Conservation (phyloP, 352 stramenopile genomes). For the Pythium coloratum region DNA sequence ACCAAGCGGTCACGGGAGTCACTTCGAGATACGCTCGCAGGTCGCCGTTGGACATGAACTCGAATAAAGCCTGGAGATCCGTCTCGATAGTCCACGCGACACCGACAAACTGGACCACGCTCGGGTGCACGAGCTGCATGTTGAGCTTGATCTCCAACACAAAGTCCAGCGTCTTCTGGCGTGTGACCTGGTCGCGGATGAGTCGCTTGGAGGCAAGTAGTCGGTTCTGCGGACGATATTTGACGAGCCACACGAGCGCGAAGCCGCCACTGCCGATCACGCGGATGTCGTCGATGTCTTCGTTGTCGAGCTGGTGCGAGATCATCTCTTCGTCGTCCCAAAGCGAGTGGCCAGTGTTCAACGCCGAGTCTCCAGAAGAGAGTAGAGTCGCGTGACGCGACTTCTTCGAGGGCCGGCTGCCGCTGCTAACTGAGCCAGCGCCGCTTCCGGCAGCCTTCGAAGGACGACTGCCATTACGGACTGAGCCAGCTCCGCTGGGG, state of each 20-base stretch:
- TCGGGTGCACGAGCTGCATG: conserved; percentile 52
- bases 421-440: background rate
- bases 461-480: conserved; percentile 7
- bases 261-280: conserved; percentile 49
- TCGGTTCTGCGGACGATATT: conserved; percentile 35
- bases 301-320: conserved; percentile 42
- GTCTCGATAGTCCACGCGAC: conserved; percentile 62
- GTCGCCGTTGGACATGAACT: conserved; percentile 67
- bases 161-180: conserved; percentile 47
- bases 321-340: conserved; percentile 62
- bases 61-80: conserved; percentile 61
- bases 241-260: conserved; percentile 48
- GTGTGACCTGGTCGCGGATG: conserved; percentile 43
- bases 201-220: conserved; percentile 55
- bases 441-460: background rate
- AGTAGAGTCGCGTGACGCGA: conserved; percentile 6
- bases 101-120: conserved; percentile 64
- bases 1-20: conserved; percentile 14
- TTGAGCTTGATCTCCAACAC: conserved; percentile 77
- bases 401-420: conserved; percentile 13
- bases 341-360: conserved; percentile 28
- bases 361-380: conserved; percentile 2
- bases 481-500: background rate
- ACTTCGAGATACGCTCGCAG: conserved; percentile 46
- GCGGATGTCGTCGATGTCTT: conserved; percentile 53